A percentile compares a stretch with the other conserved stretches of the same genome.
phyloP scores from a whole-genome alignment of 1,284 basidiomycete species.

The Phylloporus sp. region DNA sequence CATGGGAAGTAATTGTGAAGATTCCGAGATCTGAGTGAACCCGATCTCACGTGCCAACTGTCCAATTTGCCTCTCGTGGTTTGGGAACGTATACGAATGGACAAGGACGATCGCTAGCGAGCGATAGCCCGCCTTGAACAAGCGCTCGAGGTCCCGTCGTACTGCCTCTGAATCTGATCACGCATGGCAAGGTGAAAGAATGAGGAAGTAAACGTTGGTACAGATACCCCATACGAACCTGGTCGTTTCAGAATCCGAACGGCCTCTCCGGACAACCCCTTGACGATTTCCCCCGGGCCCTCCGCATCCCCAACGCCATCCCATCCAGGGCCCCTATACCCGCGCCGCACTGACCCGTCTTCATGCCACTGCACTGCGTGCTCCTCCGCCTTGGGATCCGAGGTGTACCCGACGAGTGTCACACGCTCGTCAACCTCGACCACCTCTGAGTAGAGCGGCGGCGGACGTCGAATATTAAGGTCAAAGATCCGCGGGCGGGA shows the following conservation, averaged over 20 bases:
- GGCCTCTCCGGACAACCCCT: constrained; percentile 89
- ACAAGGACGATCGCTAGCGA: constrained; percentile 87
- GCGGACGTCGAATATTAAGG: constrained; percentile 80
- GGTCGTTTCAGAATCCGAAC: constrained; percentile 85
- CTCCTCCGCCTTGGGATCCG: constrained; percentile 80
- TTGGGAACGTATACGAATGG: constrained; percentile 92
- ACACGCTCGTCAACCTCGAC: constrained; percentile 95
- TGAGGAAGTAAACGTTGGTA: neutral
- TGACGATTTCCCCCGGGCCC: constrained; percentile 79
- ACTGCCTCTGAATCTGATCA: constrained; percentile 55
- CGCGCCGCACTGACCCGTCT: constrained; percentile 64
- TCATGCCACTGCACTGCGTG: constrained; percentile 79
- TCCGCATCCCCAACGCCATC: constrained; percentile 69
- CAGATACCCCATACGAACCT: constrained; percentile 37
- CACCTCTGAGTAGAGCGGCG: constrained; percentile 81
- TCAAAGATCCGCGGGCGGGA: constrained; percentile 91
- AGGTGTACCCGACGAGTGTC: constrained; percentile 91
- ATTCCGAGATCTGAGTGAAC: constrained; percentile 89
- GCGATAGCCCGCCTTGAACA: constrained; percentile 80
- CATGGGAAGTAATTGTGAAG: constrained; percentile 89
- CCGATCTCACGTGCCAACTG: constrained; percentile 78
- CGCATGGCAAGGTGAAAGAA: neutral
- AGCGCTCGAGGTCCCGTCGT: constrained; percentile 61
- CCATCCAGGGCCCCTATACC: constrained; percentile 77
- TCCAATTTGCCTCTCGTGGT: constrained; percentile 79